Conservation (phyloP, 202 grass and related monocot genomes). For the Carex arenaria region DNA sequence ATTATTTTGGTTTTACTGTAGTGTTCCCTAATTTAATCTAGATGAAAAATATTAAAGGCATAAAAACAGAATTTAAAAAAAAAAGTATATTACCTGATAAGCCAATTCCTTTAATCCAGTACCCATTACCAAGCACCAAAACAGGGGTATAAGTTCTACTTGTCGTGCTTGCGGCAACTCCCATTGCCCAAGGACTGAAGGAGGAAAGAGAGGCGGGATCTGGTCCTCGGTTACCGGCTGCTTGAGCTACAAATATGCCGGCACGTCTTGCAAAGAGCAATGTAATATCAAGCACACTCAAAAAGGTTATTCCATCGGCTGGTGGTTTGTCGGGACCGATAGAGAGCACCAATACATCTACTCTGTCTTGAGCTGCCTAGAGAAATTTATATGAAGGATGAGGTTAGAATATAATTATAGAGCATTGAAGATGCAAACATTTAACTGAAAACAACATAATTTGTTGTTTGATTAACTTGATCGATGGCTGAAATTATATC, state of each 20-base stretch:
- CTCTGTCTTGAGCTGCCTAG: slow-evolving; percentile 49
- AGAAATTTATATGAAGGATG: background rate
- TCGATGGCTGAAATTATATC: slow-evolving; percentile 56
- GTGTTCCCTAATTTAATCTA: too few relatives aligned
- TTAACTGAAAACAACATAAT: background rate
- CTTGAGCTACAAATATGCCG: slow-evolving; percentile 59
- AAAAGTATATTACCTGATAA: slow-evolving; percentile 31
- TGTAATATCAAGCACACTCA: slow-evolving; percentile 46
- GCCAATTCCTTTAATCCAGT: slow-evolving; percentile 34
- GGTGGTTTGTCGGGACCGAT: slow-evolving; percentile 49
- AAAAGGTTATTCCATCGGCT: slow-evolving; percentile 33
- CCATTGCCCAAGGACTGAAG: slow-evolving; percentile 59
- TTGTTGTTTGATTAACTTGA: slow-evolving; percentile 35
- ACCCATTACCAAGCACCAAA: slow-evolving; percentile 33
- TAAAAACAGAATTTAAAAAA: too few relatives aligned
- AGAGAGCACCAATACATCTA: slow-evolving; percentile 53
- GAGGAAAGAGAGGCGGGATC: slow-evolving; percentile 37
- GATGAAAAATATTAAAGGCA: too few relatives aligned
- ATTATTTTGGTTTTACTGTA: too few relatives aligned
- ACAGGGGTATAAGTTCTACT: slow-evolving; percentile 31
- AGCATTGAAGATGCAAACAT: background rate
- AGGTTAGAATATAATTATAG: background rate
- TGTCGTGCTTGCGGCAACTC: slow-evolving; percentile 44
- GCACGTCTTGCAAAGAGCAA: slow-evolving; percentile 50
- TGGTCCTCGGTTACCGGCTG: slow-evolving; percentile 47